Evolutionary conservation across 148 eudicot species (phyloP).

Genomic region (Vaccinium darrowii): DNA sequence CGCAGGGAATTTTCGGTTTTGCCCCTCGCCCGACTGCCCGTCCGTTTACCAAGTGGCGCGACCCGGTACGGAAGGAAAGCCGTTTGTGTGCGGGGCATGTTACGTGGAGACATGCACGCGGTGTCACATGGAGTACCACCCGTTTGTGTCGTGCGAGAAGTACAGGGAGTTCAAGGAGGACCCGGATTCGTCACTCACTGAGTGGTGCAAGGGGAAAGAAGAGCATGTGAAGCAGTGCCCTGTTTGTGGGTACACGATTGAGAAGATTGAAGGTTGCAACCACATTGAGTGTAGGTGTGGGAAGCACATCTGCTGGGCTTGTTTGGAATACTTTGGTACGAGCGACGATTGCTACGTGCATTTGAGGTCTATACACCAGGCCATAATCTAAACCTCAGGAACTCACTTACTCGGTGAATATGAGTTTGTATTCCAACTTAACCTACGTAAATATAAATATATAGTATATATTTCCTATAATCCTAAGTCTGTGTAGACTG

Average conservation of each 20-base stretch:
- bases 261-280: slow-evolving; percentile 93
- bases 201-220: slow-evolving; percentile 78
- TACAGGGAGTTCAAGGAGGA: slow-evolving; percentile 73
- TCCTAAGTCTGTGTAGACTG: neutral
- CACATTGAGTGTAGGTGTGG: slow-evolving; percentile 87
- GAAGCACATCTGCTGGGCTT: slow-evolving; percentile 86
- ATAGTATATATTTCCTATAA: neutral
- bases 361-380: slow-evolving; percentile 55
- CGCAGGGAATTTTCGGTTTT: slow-evolving; percentile 61
- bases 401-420: neutral
- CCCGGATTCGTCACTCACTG: slow-evolving; percentile 74
- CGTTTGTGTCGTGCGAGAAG: slow-evolving; percentile 70
- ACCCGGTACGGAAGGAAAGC: slow-evolving; percentile 30
- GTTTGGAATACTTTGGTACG: slow-evolving; percentile 51
- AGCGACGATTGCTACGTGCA: slow-evolving; percentile 75
- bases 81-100: slow-evolving; percentile 84
- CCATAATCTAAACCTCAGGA: slow-evolving; percentile 29
- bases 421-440: neutral
- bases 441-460: neutral
- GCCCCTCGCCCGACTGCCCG: slow-evolving; percentile 98
- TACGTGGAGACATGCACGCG: slow-evolving; percentile 69
- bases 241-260: slow-evolving; percentile 66
- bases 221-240: slow-evolving; percentile 82
- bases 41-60: slow-evolving; percentile 60
- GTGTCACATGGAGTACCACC: slow-evolving; percentile 85